Conservation (phyloP, 2,329 filamentous ascomycete genomes). For the Pseudovirgaria hyperparasitica region DNA sequence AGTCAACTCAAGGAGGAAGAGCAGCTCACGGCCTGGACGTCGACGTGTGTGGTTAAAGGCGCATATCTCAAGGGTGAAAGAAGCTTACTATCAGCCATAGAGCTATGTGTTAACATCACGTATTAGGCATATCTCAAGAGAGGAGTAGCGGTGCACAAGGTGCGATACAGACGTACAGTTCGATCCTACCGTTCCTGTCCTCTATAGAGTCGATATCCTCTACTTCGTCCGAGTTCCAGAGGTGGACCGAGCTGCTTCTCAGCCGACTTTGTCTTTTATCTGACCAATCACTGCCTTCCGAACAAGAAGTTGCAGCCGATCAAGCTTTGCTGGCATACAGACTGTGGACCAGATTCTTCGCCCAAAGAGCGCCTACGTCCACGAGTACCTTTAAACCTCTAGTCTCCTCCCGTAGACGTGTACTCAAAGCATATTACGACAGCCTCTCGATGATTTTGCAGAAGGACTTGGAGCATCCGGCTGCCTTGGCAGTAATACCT, state of each 20-base stretch:
- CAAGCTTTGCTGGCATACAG: constrained; percentile 37
- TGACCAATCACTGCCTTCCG: constrained; percentile 39
- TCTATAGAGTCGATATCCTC: constrained; percentile 39
- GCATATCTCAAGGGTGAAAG: constrained; percentile 63
- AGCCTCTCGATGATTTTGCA: constrained; percentile 66
- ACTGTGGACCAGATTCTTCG: constrained; percentile 60
- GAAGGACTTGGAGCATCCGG: constrained; percentile 34
- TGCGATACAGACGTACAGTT: constrained; percentile 54
- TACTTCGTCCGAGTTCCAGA: constrained; percentile 44
- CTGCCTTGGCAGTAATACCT: constrained; percentile 11
- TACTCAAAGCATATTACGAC: constrained; percentile 80
- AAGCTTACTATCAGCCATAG: constrained; percentile 2
- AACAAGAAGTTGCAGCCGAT: constrained; percentile 13
- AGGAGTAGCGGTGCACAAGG: constrained; percentile 33
- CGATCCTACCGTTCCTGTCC: constrained; percentile 51
- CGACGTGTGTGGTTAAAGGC: constrained; percentile 67
- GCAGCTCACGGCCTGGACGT: constrained; percentile 58
- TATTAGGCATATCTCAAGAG: constrained; percentile 33
- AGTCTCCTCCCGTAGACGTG: constrained; percentile 43
- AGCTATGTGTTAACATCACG: not conserved
- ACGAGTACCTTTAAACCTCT: no score
- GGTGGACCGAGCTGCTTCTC: constrained; percentile 68
- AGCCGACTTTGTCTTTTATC: constrained; percentile 63
- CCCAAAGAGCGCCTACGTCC: constrained; percentile 4
- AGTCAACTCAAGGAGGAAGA: constrained; percentile 18